A percentile compares a stretch with the other conserved stretches of the same genome.
Evolutionary conservation across 192 early-diverging fungal species (phyloP).

Genomic region (Gaertneriomyces semiglobifer): DNA sequence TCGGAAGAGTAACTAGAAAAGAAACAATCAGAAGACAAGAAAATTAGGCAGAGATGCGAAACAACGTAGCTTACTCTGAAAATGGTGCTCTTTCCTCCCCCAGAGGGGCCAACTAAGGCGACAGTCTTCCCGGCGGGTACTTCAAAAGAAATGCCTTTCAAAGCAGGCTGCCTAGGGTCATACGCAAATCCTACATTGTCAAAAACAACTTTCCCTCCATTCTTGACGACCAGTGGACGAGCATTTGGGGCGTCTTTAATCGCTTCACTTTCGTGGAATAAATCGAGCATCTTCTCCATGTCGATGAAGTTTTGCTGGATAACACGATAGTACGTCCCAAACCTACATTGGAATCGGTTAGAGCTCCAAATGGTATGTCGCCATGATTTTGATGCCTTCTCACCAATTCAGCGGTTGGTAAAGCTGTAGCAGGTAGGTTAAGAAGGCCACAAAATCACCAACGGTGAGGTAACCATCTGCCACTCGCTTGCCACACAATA

Average conservation of each 20-base stretch:
- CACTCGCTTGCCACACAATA: slow-evolving; percentile 83
- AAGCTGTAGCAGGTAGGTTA: slow-evolving; percentile 85
- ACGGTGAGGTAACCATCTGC: slow-evolving; percentile 66
- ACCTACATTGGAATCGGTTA: slow-evolving; percentile 52
- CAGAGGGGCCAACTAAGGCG: slow-evolving; percentile 76
- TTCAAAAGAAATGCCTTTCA: slow-evolving; percentile 67
- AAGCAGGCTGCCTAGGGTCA: slow-evolving; percentile 66
- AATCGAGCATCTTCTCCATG: slow-evolving; percentile 95
- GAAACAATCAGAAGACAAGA: slow-evolving; percentile 9
- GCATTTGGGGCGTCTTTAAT: slow-evolving; percentile 70
- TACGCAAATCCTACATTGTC: slow-evolving; percentile 73
- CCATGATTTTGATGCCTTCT: neutral
- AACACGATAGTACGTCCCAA: slow-evolving; percentile 91
- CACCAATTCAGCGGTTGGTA: slow-evolving; percentile 77
- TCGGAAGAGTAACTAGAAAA: slow-evolving; percentile 70
- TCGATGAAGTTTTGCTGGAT: slow-evolving; percentile 81
- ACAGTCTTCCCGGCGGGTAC: slow-evolving; percentile 72
- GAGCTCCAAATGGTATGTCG: too few relatives aligned
- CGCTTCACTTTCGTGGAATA: slow-evolving; percentile 61
- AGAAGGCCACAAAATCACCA: slow-evolving; percentile 83
- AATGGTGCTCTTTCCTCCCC: slow-evolving; percentile 57
- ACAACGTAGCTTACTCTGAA: slow-evolving; percentile 31
- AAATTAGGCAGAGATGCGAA: neutral
- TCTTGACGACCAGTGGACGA: slow-evolving; percentile 46
- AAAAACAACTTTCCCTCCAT: slow-evolving; percentile 63